These are phyloP conservation scores for Penicillium coffeae DNA, from an alignment of 495 filamentous ascomycete species.

Conservation along the genomic window DNA sequence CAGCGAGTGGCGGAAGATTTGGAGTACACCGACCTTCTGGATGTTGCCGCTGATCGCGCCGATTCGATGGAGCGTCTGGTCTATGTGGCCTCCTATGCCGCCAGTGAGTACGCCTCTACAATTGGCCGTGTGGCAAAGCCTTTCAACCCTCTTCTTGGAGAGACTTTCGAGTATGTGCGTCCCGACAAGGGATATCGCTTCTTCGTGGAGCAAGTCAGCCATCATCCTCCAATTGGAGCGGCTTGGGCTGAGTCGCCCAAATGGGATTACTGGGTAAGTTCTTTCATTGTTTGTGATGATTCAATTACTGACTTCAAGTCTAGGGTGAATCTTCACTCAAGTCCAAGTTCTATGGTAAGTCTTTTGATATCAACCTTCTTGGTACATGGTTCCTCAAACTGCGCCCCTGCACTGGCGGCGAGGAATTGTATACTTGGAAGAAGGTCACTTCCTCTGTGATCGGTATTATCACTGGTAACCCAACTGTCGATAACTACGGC, in stretches of 20 bases:
- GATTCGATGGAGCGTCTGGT: slow-evolving; percentile 90
- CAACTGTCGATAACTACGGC: slow-evolving; percentile 97
- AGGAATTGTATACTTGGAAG: slow-evolving; percentile 97
- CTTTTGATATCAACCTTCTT: slow-evolving; percentile 93
- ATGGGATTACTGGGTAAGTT: slow-evolving; percentile 86
- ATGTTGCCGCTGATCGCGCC: slow-evolving; percentile 77
- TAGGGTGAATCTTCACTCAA: slow-evolving; percentile 91
- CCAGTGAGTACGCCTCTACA: slow-evolving; percentile 93
- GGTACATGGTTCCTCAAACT: slow-evolving; percentile 96
- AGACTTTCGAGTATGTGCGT: slow-evolving; percentile 94
- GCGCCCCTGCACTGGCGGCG: slow-evolving; percentile 70
- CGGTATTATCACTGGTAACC: slow-evolving; percentile 94
- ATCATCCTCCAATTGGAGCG: slow-evolving; percentile 93
- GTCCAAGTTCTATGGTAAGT: slow-evolving; percentile 96
- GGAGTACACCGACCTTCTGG: slow-evolving; percentile 92
- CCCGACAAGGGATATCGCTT: slow-evolving; percentile 97
- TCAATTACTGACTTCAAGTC: slow-evolving; percentile 4
- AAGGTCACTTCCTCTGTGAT: slow-evolving; percentile 97
- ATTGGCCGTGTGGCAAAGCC: slow-evolving; percentile 96
- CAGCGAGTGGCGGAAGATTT: slow-evolving; percentile 95
- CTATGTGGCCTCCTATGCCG: slow-evolving; percentile 95
- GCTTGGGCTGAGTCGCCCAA: slow-evolving; percentile 88
- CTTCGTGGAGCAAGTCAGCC: slow-evolving; percentile 97
- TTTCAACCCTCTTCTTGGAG: slow-evolving; percentile 93
- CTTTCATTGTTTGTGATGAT: not conserved